Evolutionary conservation across 2,329 filamentous ascomycete genomes (phyloP).

Genomic region (Nothophaeocryptopus gaeumannii): DNA sequence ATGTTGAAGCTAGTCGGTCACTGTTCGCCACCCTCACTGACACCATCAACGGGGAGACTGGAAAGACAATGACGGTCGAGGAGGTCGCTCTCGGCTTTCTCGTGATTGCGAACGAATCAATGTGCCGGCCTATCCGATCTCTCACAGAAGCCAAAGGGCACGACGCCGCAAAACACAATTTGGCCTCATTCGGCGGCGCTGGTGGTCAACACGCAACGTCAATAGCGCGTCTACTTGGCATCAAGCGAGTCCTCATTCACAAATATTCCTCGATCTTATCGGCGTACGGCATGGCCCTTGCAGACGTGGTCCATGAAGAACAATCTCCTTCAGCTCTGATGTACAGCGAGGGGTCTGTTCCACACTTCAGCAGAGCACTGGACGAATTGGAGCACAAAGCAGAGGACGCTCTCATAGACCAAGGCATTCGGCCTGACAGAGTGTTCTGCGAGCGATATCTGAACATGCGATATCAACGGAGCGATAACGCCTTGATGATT

Average conservation of each 20-base stretch:
- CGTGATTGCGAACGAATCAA: constrained; percentile 79
- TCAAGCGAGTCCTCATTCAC: constrained; percentile 77
- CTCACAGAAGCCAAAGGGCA: constrained; percentile 86
- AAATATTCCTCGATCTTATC: constrained; percentile 81
- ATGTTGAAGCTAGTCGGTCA: constrained; percentile 13
- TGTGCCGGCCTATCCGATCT: constrained; percentile 80
- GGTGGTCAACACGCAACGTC: constrained; percentile 83
- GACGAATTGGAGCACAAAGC: constrained; percentile 33
- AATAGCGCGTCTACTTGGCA: constrained; percentile 75
- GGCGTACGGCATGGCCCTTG: constrained; percentile 83
- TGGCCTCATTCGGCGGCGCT: constrained; percentile 84
- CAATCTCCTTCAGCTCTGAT: constrained; percentile 66
- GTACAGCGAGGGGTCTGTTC: constrained; percentile 54
- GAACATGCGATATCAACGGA: constrained; percentile 51
- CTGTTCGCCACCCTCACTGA: constrained; percentile 20
- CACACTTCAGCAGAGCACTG: constrained; percentile 45
- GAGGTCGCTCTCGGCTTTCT: constrained; percentile 83
- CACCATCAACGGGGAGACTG: constrained; percentile 24
- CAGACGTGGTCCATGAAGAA: constrained; percentile 82
- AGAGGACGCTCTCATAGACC: constrained; percentile 38
- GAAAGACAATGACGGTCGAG: constrained; percentile 62
- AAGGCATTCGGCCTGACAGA: constrained; percentile 42
- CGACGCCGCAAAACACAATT: constrained; percentile 76
- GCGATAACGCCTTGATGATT: constrained; percentile 51
- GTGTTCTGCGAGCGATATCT: constrained; percentile 46